Conservation (phyloP, 257 asterid species). For the Solanum pennellii region DNA sequence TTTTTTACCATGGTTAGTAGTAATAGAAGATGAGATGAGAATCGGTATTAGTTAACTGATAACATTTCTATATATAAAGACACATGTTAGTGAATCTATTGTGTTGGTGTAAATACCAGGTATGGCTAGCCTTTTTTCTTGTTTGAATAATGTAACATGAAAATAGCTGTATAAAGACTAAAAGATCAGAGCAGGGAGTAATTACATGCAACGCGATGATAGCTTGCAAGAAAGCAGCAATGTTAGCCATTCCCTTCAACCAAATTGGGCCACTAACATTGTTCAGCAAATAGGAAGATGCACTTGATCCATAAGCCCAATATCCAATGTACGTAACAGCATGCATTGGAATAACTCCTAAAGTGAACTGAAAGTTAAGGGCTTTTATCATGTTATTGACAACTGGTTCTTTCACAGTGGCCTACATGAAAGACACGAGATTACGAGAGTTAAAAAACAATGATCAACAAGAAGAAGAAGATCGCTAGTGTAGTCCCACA, state of each 20-base stretch:
- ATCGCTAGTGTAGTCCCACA: no score
- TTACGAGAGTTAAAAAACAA: background rate
- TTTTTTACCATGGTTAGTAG: background rate
- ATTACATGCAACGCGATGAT: slow-evolving; percentile 62
- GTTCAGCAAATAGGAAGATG: slow-evolving; percentile 77
- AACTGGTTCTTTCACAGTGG: slow-evolving; percentile 77
- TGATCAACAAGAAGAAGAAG: no score
- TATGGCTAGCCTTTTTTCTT: background rate
- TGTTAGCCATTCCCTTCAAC: slow-evolving; percentile 65
- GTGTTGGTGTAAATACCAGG: background rate
- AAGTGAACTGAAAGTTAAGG: slow-evolving; percentile 74
- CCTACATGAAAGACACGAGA: slow-evolving; percentile 27
- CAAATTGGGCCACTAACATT: slow-evolving; percentile 71
- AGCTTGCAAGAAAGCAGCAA: slow-evolving; percentile 77
- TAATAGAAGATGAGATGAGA: background rate
- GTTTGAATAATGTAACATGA: background rate
- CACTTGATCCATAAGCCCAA: slow-evolving; percentile 80
- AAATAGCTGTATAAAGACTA: background rate
- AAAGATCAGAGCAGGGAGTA: background rate
- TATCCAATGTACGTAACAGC: slow-evolving; percentile 82
- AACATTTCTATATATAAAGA: background rate
- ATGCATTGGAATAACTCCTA: slow-evolving; percentile 80
- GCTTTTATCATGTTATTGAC: slow-evolving; percentile 86
- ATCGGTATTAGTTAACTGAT: background rate
- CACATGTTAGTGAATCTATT: background rate